These are phyloP conservation scores for Cordyceps sp. DNA, from an alignment of 2,329 filamentous ascomycete species.

Conservation along the genomic window DNA sequence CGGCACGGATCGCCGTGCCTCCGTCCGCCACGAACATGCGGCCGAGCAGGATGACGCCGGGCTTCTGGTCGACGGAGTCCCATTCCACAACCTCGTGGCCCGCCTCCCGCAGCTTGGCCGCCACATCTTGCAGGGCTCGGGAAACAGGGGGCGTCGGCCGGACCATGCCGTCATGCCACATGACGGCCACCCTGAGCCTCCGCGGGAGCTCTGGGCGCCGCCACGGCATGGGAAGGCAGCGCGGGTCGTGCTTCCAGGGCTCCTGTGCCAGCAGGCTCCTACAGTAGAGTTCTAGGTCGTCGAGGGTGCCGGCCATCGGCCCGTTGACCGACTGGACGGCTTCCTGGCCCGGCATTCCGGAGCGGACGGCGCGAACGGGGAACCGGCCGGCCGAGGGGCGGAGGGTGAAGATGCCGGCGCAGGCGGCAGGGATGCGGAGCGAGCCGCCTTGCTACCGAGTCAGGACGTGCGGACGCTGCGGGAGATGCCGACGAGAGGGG, in stretches of 20 bases:
- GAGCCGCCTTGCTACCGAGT: conserved; percentile 30
- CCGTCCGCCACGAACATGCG: conserved; percentile 34
- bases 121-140: conserved; percentile 32
- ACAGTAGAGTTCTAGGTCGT: conserved; percentile 38
- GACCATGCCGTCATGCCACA: conserved; percentile 50
- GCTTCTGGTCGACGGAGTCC: conserved; percentile 23
- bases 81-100: conserved; percentile 37
- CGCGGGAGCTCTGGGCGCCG: conserved; percentile 14
- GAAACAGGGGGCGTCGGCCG: conserved; percentile 48
- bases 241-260: conserved; percentile 41
- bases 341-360: conserved; percentile 48
- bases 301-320: conserved; percentile 38
- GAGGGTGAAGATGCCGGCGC: conserved; percentile 39
- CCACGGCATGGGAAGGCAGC: conserved; percentile 44
- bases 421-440: conserved; percentile 35
- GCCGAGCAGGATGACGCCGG: conserved; percentile 19
- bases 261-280: conserved; percentile 29
- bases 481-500: no score
- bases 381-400: conserved; percentile 42
- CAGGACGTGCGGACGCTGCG: no score
- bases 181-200: conserved; percentile 39
- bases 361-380: conserved; percentile 33
- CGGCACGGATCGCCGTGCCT: conserved; percentile 19
- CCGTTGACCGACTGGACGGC: conserved; percentile 48
- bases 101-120: conserved; percentile 22